Percentiles rank a stretch among this genome's conserved stretches.
Conservation (phyloP, 768 basidiomycete genomes). For the Lyophyllum semitale region DNA sequence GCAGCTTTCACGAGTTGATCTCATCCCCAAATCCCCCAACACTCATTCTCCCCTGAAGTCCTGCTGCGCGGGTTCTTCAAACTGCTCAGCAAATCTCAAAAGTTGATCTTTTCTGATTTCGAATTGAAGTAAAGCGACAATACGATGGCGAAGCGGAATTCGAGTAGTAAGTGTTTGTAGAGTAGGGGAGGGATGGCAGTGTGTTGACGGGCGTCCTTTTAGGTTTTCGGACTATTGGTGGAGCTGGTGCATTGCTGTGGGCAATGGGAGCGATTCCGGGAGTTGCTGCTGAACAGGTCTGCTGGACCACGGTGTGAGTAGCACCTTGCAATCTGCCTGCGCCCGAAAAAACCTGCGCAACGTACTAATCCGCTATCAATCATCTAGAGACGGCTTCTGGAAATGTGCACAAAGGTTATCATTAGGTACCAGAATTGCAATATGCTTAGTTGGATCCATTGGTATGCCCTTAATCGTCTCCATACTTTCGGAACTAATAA, state of each 20-base stretch:
- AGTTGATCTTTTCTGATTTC: slow-evolving; percentile 15
- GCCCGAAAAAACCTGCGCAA: not conserved
- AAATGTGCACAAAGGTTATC: slow-evolving; percentile 18
- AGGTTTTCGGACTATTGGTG: slow-evolving; percentile 19
- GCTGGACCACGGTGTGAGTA: slow-evolving; percentile 19
- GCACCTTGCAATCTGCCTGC: not conserved
- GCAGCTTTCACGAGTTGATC: slow-evolving; percentile 22
- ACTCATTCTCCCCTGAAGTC: slow-evolving; percentile 16
- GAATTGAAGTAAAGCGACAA: slow-evolving; percentile 5
- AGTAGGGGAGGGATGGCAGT: not conserved
- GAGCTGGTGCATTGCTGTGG: slow-evolving; percentile 12
- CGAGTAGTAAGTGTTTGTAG: slow-evolving; percentile 5
- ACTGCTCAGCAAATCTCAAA: slow-evolving; percentile 11
- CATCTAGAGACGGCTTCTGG: slow-evolving; percentile 16
- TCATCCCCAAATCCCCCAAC: slow-evolving; percentile 16
- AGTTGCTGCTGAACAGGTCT: slow-evolving; percentile 21
- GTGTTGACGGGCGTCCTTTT: not conserved
- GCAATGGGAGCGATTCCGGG: slow-evolving; percentile 16
- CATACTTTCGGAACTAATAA: not conserved
- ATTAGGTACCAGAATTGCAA: slow-evolving; percentile 18
- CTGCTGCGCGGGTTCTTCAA: slow-evolving; percentile 25
- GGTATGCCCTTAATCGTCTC: slow-evolving; percentile 7
- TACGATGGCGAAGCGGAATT: slow-evolving; percentile 10
- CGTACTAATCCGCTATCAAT: not conserved
- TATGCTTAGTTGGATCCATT: slow-evolving; percentile 13